Percentiles rank a stretch among this genome's conserved stretches.
Evolutionary conservation across 805 yeast genomes (phyloP).

Genomic region (Wickerhamiella azyma): DNA sequence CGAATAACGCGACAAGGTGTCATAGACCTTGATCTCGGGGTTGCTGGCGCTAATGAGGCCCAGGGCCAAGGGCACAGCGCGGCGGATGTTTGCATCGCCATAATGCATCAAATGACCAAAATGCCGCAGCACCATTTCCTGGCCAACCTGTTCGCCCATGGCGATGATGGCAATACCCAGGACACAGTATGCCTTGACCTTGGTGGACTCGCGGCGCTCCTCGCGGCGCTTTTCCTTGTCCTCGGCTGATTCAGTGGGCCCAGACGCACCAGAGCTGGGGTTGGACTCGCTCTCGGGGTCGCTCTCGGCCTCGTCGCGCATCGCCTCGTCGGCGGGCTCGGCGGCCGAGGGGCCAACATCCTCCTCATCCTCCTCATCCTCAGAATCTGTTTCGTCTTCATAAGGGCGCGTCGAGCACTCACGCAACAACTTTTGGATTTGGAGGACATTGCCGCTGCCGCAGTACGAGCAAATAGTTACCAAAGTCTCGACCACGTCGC

Average conservation of each 20-base stretch:
- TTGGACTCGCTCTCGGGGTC: slow-evolving; percentile 2
- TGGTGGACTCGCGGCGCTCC: slow-evolving; percentile 27
- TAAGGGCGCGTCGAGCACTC: slow-evolving; percentile 58
- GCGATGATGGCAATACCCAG: slow-evolving; percentile 89
- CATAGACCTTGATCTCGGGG: slow-evolving; percentile 95
- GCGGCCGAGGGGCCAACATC: slow-evolving; percentile 5
- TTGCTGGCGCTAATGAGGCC: slow-evolving; percentile 85
- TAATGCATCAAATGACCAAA: slow-evolving; percentile 96
- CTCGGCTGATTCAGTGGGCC: slow-evolving; percentile 16
- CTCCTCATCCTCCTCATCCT: slow-evolving; percentile 38
- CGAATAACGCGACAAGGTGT: slow-evolving; percentile 87
- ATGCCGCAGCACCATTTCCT: slow-evolving; percentile 93
- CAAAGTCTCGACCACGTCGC: slow-evolving; percentile 75
- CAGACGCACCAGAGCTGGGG: slow-evolving; percentile 4
- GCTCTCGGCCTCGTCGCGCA: slow-evolving; percentile 22
- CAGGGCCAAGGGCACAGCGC: slow-evolving; percentile 97
- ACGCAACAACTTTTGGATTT: slow-evolving; percentile 80
- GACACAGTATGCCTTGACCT: slow-evolving; percentile 78
- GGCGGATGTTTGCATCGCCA: slow-evolving; percentile 78
- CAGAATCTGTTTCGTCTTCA: slow-evolving; percentile 46
- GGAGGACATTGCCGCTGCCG: slow-evolving; percentile 94
- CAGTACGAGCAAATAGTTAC: slow-evolving; percentile 91
- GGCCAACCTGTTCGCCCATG: slow-evolving; percentile 96
- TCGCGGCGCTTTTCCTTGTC: slow-evolving; percentile 20
- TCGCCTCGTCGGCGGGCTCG: slow-evolving; percentile 19